These are phyloP conservation scores for Arachis hypogaea DNA, from an alignment of 306 rosid genomes.

Conservation along the genomic window DNA sequence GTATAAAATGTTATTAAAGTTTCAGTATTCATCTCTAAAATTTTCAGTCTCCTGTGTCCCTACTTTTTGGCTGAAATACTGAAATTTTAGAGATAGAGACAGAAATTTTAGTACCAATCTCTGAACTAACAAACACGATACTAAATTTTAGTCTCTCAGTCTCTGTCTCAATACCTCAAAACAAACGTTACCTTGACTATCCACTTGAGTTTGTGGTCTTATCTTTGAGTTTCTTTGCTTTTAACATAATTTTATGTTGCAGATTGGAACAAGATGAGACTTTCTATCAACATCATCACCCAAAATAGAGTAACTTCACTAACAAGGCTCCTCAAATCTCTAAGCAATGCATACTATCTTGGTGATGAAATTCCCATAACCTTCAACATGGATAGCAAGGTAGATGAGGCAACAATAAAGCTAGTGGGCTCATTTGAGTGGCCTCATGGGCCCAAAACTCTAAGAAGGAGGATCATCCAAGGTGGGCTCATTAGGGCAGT, in stretches of 20 bases:
- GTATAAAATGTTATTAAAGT: too few relatives aligned
- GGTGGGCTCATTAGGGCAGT: conserved; percentile 97
- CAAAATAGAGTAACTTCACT: conserved; percentile 80
- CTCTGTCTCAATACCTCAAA: too few relatives aligned
- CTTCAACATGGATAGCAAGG: conserved; percentile 93
- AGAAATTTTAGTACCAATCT: too few relatives aligned
- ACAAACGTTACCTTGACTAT: too few relatives aligned
- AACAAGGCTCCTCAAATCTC: conserved; percentile 82
- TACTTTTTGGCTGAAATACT: too few relatives aligned
- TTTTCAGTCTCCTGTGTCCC: too few relatives aligned
- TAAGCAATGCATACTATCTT: conserved; percentile 75
- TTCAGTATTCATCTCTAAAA: too few relatives aligned
- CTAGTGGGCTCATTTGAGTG: conserved; percentile 70
- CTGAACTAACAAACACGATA: too few relatives aligned
- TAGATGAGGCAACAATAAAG: conserved; percentile 76
- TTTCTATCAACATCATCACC: conserved; percentile 82
- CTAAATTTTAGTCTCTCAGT: too few relatives aligned
- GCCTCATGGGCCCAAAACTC: conserved; percentile 94
- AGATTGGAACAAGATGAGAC: conserved; percentile 89
- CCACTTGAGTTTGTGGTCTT: too few relatives aligned
- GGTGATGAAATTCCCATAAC: conserved; percentile 86
- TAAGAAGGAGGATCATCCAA: conserved; percentile 89
- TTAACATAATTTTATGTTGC: conserved; percentile 10
- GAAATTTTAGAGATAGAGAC: too few relatives aligned
- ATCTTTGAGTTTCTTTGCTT: too few relatives aligned